Percentiles rank a stretch among this genome's conserved stretches.
Evolutionary conservation across 73 alveolate genomes (phyloP).

Genomic region (Effrenium voratum): DNA sequence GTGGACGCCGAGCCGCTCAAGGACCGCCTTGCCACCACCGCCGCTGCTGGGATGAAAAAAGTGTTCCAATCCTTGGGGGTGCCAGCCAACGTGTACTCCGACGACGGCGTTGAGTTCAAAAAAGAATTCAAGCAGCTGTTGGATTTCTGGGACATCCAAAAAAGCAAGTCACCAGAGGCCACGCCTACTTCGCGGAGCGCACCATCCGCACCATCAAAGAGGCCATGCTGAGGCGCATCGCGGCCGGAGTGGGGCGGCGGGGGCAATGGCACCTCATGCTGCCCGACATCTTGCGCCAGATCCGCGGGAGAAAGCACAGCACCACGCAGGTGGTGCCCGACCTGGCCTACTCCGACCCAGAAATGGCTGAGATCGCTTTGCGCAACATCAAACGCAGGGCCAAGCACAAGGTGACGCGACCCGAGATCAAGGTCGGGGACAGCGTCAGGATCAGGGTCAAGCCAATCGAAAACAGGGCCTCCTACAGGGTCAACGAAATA

Average conservation of each 20-base stretch:
- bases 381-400: not conserved
- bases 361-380: not conserved
- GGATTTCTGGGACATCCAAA: not conserved
- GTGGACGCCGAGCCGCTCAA: not conserved
- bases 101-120: slow-evolving; percentile 6
- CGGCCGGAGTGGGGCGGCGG: not conserved
- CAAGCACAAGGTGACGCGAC: not conserved
- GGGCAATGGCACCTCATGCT: not conserved
- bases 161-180: not conserved
- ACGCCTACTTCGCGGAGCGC: slow-evolving; percentile 13
- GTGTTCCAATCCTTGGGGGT: not conserved
- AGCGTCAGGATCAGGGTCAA: not conserved
- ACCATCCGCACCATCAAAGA: slow-evolving; percentile 2
- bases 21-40: not conserved
- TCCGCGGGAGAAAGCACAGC: not conserved
- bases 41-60: not conserved
- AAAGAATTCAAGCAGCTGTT: not conserved
- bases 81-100: slow-evolving; percentile 5
- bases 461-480: not conserved
- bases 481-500: slow-evolving; percentile 22
- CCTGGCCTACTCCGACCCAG: slow-evolving; percentile 1
- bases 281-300: slow-evolving; percentile 1
- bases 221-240: not conserved
- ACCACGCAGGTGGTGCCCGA: not conserved
- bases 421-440: not conserved